phyloP scores from a whole-genome alignment of 495 filamentous ascomycete genomes.

The Penicillium soppii region DNA sequence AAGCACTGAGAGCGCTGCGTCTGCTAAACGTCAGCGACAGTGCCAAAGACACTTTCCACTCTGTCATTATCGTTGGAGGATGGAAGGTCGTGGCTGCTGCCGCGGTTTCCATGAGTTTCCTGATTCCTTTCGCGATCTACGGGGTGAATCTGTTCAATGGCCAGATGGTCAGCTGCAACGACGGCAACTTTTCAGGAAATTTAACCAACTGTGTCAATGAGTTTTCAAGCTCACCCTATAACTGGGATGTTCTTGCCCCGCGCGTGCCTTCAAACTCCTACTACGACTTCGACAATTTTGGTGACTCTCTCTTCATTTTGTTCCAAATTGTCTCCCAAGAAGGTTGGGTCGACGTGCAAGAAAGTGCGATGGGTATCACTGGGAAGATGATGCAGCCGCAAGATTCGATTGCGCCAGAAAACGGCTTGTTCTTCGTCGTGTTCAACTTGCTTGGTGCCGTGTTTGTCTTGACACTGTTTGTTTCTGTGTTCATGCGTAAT shows the following conservation, averaged over 20 bases:
- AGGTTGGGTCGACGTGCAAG: conserved; percentile 93
- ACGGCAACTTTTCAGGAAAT: conserved; percentile 53
- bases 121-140: conserved; percentile 97
- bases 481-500: conserved; percentile 99
- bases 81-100: conserved; percentile 87
- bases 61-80: conserved; percentile 87
- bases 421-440: conserved; percentile 89
- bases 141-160: conserved; percentile 91
- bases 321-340: conserved; percentile 99
- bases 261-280: conserved; percentile 76
- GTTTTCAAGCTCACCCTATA: conserved; percentile 69
- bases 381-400: conserved; percentile 70
- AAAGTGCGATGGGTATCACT: conserved; percentile 77
- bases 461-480: conserved; percentile 96
- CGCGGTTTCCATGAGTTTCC: conserved; percentile 87
- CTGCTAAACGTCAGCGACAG: conserved; percentile 95
- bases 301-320: conserved; percentile 86
- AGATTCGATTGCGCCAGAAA: conserved; percentile 67
- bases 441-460: conserved; percentile 97
- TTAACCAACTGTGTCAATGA: conserved; percentile 75
- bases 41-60: conserved; percentile 94
- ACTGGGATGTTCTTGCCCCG: conserved; percentile 82
- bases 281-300: conserved; percentile 94
- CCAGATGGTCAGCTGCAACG: conserved; percentile 78
- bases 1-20: conserved; percentile 90